Percentiles rank a stretch among this genome's conserved stretches.
phyloP scores from a whole-genome alignment of 75 land plant species.

The Adiantum capillusveneris region DNA sequence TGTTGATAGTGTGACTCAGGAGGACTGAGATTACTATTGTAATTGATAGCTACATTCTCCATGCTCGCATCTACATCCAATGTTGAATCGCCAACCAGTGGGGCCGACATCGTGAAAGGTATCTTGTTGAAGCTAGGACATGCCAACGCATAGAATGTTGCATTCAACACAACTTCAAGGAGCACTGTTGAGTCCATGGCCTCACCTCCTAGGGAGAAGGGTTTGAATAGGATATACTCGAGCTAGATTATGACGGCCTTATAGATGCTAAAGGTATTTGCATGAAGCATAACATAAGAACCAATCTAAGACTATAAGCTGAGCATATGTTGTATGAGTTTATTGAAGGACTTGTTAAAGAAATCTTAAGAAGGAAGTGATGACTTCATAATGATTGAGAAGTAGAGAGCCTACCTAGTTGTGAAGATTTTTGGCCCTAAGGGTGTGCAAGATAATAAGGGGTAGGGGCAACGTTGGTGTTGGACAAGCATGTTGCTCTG shows the following conservation, averaged over 20 bases:
- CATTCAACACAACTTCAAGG: conserved; percentile 75
- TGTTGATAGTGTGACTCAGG: conserved; percentile 40
- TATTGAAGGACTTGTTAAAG: conserved; percentile 50
- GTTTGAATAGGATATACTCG: conserved; percentile 62
- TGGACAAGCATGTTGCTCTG: conserved; percentile 45
- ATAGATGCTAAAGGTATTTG: conserved; percentile 57
- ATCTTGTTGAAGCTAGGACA: conserved; percentile 43
- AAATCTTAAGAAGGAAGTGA: conserved; percentile 61
- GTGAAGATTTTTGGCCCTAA: conserved; percentile 52
- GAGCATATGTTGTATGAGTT: conserved; percentile 46
- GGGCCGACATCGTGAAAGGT: conserved; percentile 52
- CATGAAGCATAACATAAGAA: conserved; percentile 65
- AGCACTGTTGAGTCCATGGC: conserved; percentile 60
- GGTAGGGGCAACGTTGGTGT: conserved; percentile 62
- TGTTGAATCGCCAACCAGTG: conserved; percentile 72
- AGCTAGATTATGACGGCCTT: conserved; percentile 38
- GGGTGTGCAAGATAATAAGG: conserved; percentile 33
- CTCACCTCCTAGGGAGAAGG: conserved; percentile 32
- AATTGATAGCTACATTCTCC: conserved; percentile 47
- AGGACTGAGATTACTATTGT: conserved; percentile 43
- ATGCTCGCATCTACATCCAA: conserved; percentile 44
- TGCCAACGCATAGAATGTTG: conserved; percentile 53
- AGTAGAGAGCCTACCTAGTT: conserved; percentile 47
- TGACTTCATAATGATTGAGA: conserved; percentile 36
- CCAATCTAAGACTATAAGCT: conserved; percentile 60